phyloP scores from a whole-genome alignment of 2,329 filamentous ascomycete genomes.

The Fusarium solani-melongenae region DNA sequence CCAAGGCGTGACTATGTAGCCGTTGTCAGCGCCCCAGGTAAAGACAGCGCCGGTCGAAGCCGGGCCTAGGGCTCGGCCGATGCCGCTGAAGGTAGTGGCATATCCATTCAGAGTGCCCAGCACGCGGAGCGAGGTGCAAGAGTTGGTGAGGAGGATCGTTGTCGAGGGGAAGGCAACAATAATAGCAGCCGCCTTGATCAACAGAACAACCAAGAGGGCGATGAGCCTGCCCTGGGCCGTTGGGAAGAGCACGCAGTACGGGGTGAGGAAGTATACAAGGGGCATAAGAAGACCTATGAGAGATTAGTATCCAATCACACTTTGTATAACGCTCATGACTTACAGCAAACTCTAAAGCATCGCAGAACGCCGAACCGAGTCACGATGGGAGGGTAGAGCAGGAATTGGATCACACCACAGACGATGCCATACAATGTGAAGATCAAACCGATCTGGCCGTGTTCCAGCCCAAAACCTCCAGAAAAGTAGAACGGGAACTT shows the following conservation, averaged over 20 bases:
- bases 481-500: slow-evolving; percentile 82
- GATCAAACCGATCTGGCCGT: slow-evolving; percentile 82
- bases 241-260: slow-evolving; percentile 77
- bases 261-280: slow-evolving; percentile 81
- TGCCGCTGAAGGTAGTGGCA: slow-evolving; percentile 82
- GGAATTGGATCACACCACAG: slow-evolving; percentile 86
- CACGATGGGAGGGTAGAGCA: slow-evolving; percentile 83
- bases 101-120: slow-evolving; percentile 93
- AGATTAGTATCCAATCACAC: neutral
- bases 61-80: slow-evolving; percentile 84
- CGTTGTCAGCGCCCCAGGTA: slow-evolving; percentile 77
- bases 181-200: slow-evolving; percentile 77
- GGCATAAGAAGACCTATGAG: slow-evolving; percentile 73
- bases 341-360: slow-evolving; percentile 75
- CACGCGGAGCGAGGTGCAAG: slow-evolving; percentile 75
- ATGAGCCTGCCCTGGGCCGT: slow-evolving; percentile 62
- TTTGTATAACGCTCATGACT: slow-evolving; percentile 25
- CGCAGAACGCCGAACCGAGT: slow-evolving; percentile 77
- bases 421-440: slow-evolving; percentile 86
- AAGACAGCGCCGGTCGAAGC: slow-evolving; percentile 79
- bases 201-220: slow-evolving; percentile 74
- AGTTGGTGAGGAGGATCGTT: slow-evolving; percentile 92
- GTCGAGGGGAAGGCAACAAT: slow-evolving; percentile 91
- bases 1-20: slow-evolving; percentile 84
- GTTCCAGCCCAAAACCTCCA: slow-evolving; percentile 80